A percentile compares a stretch with the other conserved stretches of the same genome.
These are phyloP conservation scores for Aspergillus unguis DNA, from an alignment of 2,329 filamentous ascomycete genomes.

Conservation along the genomic window DNA sequence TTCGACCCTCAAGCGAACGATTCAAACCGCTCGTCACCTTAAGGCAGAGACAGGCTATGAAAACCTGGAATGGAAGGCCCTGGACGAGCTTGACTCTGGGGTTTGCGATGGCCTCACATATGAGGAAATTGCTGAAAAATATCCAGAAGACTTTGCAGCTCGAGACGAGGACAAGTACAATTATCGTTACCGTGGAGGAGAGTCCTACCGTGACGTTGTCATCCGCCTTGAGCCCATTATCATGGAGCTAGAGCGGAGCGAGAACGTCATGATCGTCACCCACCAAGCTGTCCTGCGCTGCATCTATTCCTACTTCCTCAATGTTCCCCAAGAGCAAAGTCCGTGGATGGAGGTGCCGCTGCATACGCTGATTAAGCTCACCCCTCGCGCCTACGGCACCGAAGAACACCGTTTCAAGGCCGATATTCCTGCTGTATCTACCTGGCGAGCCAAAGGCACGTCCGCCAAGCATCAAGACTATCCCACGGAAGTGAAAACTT, in stretches of 20 bases:
- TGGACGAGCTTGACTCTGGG: conserved; percentile 94
- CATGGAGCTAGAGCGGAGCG: conserved; percentile 94
- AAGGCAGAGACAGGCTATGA: conserved; percentile 69
- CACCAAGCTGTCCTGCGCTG: conserved; percentile 95
- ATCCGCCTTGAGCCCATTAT: conserved; percentile 98
- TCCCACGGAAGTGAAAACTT: conserved; percentile 22
- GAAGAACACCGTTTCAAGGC: conserved; percentile 84
- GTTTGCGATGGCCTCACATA: conserved; percentile 97
- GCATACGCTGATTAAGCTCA: conserved; percentile 94
- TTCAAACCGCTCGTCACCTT: conserved; percentile 82
- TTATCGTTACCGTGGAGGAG: conserved; percentile 94
- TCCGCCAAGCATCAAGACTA: conserved; percentile 75
- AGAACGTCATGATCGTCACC: conserved; percentile 96
- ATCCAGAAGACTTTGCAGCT: conserved; percentile 90
- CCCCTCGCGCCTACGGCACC: conserved; percentile 89
- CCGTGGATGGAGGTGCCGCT: conserved; percentile 99
- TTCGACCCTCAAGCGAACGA: conserved; percentile 76
- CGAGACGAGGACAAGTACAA: conserved; percentile 99
- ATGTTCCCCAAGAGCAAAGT: conserved; percentile 84
- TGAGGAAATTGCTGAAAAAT: conserved; percentile 85
- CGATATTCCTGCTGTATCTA: conserved; percentile 92
- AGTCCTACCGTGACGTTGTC: conserved; percentile 94
- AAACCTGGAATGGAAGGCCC: conserved; percentile 96
- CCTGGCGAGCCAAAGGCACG: conserved; percentile 90
- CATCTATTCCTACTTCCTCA: conserved; percentile 99